Base-by-base conservation (phyloP, 768 basidiomycete species). In the Podaxis pistillaris region DNA sequence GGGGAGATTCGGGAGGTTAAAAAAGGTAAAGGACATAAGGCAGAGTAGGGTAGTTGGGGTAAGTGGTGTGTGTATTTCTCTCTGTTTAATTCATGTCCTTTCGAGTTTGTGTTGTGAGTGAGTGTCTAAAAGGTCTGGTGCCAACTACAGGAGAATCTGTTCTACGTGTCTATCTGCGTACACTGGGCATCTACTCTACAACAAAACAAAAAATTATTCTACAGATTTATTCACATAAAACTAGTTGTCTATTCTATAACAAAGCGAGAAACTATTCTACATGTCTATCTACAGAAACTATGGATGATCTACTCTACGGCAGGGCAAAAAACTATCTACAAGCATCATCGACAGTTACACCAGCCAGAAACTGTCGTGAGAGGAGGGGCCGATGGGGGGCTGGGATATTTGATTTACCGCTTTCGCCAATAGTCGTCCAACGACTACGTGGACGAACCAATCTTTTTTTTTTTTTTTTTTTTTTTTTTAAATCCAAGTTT, bases 1-100 rank as follows among this genome's bases (percentile, higher is more conserved):
- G 93, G 91, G 22, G 93, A 94, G 55, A 84, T 84, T n/a, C 80
- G 79, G 64, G 88, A 87, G 68, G 78, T 78, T 66, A 84, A 78
- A 71, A 88, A 83, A 73, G 74, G 70, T 7, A 81, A 81, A 62
- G 72, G 71, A 15, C 67, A 70, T 47, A 82, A 82, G 72, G 66
- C 75, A 22, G 80, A 82, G 72, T 82, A 78, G 71, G 9, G 63
- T 62, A 33, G n/a, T n/a, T 33, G 54, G 58, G 57, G 58, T 44
- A 49, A 4, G n/a, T 26, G 62, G 9, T 52, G 24, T 57, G 33
- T 47, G n/a, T 36, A 8, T n/a, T 49, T 58, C 49, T 15, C 49
- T 17, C 7, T 33, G 15, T 24, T 59, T 59, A 51, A 51, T 59
- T 51, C 51, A 52, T 50, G 12, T 19, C 5, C 41, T 44, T 44